These are phyloP conservation scores for Pseudopithomyces maydicus DNA, from an alignment of 2,329 filamentous ascomycete genomes.

Conservation along the genomic window DNA sequence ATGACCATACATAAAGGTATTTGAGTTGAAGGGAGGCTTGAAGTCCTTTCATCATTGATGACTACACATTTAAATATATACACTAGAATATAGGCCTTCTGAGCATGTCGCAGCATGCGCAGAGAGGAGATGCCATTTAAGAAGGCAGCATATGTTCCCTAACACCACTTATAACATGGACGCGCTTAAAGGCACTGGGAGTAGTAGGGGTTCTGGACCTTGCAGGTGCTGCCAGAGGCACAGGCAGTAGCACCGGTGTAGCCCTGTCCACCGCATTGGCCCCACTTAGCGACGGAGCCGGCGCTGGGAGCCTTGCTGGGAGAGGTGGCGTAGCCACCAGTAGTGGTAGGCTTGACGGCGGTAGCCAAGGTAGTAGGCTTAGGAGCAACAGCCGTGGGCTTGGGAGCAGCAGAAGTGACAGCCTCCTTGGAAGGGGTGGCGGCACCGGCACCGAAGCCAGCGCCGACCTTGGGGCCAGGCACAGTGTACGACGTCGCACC, in stretches of 20 bases:
- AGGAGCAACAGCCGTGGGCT: constrained; percentile 1
- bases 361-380: constrained; percentile 22
- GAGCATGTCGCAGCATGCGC: constrained; percentile 4
- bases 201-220: constrained; percentile 52
- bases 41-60: background rate
- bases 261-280: constrained; percentile 53
- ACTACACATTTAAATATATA: constrained; percentile 15
- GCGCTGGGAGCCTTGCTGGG: background rate
- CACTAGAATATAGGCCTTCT: constrained; percentile 8
- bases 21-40: background rate
- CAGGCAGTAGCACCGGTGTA: constrained; percentile 50
- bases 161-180: background rate
- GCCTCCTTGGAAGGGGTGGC: background rate
- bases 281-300: constrained; percentile 28
- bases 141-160: background rate
- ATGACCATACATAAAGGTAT: no score
- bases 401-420: constrained; percentile 1
- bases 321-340: background rate
- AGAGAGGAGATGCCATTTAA: background rate
- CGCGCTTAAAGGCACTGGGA: constrained; percentile 48
- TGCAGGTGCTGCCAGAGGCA: constrained; percentile 47
- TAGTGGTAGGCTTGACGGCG: constrained; percentile 8
- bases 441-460: constrained; percentile 21
- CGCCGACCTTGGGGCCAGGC: constrained; percentile 36
- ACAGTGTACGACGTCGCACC: constrained; percentile 13